phyloP scores from a whole-genome alignment of 164 flowering plant genomes.

The Buxus sempervirens region DNA sequence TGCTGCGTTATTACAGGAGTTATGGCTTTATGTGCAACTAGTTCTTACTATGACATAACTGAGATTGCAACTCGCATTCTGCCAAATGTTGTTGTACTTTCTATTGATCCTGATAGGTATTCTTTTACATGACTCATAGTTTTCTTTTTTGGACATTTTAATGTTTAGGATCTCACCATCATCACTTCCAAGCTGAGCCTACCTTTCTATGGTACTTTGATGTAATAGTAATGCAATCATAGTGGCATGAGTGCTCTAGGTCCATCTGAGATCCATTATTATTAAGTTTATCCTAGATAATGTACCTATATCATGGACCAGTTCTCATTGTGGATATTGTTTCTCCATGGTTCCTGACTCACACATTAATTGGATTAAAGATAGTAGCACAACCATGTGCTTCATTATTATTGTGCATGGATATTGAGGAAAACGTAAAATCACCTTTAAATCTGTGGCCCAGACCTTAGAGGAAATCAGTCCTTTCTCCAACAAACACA shows the following conservation, averaged over 20 bases:
- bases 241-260: background rate
- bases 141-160: background rate
- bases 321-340: background rate
- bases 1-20: no score
- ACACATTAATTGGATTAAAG: background rate
- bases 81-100: conserved; percentile 85
- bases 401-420: background rate
- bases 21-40: conserved; percentile 94
- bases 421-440: background rate
- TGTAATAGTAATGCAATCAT: background rate
- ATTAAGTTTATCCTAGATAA: background rate
- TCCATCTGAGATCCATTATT: background rate
- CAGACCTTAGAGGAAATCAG: no score
- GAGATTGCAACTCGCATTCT: conserved; percentile 94
- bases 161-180: background rate
- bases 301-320: background rate
- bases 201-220: background rate
- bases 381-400: background rate
- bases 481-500: no score
- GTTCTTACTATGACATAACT: conserved; percentile 77
- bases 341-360: background rate
- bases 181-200: background rate
- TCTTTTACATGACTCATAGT: background rate
- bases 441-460: background rate
- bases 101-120: conserved; percentile 94